phyloP scores from a whole-genome alignment of 192 early-diverging fungal species.

The Podila epigama region DNA sequence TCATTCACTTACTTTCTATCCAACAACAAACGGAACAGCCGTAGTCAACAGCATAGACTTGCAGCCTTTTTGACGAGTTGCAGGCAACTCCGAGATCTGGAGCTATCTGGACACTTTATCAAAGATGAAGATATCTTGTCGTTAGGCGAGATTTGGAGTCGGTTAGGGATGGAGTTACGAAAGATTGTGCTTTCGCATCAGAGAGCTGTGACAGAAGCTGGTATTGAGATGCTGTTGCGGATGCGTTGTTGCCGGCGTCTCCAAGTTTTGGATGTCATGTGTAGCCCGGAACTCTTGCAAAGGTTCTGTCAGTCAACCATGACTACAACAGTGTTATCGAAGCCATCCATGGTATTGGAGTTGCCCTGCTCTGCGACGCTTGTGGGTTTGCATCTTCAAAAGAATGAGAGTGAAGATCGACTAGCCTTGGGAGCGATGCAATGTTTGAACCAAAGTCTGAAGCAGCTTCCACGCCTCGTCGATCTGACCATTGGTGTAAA shows the following conservation, averaged over 20 bases:
- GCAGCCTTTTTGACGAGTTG: not conserved
- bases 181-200: not conserved
- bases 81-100: not conserved
- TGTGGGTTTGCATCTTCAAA: constrained; percentile 4
- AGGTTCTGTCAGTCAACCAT: constrained; percentile 19
- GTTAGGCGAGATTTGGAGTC: constrained; percentile 19
- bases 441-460: constrained; percentile 10
- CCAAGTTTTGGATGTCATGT: constrained; percentile 9
- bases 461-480: constrained; percentile 19
- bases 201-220: not conserved
- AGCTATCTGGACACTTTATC: constrained; percentile 5
- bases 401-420: not conserved
- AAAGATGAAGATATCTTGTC: not conserved
- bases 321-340: not conserved
- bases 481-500: constrained; percentile 19
- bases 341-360: too few relatives aligned
- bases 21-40: not conserved
- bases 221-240: constrained; percentile 4
- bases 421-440: not conserved
- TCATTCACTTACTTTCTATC: not conserved
- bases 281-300: constrained; percentile 7
- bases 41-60: not conserved
- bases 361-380: constrained; percentile 15
- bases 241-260: constrained; percentile 9
- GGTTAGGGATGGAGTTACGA: not conserved